Percentiles rank a stretch among this genome's conserved stretches.
These are phyloP conservation scores for Penicillium sp. DNA, from an alignment of 2,329 filamentous ascomycete species.

Conservation along the genomic window DNA sequence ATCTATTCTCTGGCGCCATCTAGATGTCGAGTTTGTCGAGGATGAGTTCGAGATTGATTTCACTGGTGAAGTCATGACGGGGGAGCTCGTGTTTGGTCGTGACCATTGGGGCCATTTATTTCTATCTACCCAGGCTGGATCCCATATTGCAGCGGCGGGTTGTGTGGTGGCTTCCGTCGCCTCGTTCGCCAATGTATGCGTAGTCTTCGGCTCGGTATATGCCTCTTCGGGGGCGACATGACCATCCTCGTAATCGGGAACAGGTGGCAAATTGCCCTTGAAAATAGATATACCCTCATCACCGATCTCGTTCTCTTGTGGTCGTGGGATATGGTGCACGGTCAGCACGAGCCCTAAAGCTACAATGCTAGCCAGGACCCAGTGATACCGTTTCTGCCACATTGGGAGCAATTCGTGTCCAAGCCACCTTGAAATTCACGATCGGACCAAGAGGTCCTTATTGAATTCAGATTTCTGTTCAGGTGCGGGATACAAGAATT, in stretches of 20 bases:
- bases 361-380: background rate
- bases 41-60: background rate
- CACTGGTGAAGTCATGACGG: background rate
- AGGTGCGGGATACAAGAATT: background rate
- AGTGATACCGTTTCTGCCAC: background rate
- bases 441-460: background rate
- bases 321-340: background rate
- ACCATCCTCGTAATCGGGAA: background rate
- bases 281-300: background rate
- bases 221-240: background rate
- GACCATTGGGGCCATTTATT: slow-evolving; percentile 4
- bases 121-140: slow-evolving; percentile 4
- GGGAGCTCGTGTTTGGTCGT: background rate
- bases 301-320: background rate
- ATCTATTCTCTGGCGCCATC: background rate
- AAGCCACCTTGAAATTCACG: background rate
- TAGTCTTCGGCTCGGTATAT: background rate
- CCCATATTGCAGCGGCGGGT: background rate
- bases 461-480: background rate
- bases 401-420: background rate
- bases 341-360: slow-evolving; percentile 5
- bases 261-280: slow-evolving; percentile 1
- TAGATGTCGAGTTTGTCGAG: background rate
- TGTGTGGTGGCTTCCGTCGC: too few species aligned
- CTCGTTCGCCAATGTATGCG: background rate